Conservation (phyloP, 1,284 basidiomycete genomes). For the Ganoderma lingzhi region DNA sequence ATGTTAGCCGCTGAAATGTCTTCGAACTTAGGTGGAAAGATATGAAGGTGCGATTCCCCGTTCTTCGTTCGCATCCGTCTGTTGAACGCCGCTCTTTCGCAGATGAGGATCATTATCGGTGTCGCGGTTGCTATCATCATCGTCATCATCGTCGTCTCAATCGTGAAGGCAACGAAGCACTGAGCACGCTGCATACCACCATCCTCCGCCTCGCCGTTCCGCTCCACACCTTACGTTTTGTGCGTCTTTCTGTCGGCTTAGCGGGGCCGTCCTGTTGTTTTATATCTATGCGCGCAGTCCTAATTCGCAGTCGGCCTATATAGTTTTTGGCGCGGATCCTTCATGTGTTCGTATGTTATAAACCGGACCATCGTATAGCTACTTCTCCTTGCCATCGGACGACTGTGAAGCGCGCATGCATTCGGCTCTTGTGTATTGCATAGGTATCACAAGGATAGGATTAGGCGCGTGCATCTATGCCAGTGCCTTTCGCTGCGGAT, state of each 20-base stretch:
- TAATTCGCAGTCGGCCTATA: conserved; percentile 30
- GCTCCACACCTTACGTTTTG: conserved; percentile 26
- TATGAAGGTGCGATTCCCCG: conserved; percentile 77
- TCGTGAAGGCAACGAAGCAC: conserved; percentile 82
- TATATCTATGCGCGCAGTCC: conserved; percentile 34
- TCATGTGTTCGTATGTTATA: conserved; percentile 31
- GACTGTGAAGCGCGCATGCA: not conserved
- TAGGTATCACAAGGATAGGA: not conserved
- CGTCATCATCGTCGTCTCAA: conserved; percentile 92
- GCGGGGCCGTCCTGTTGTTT: conserved; percentile 34
- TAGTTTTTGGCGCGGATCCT: conserved; percentile 25
- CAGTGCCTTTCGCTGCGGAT: not conserved
- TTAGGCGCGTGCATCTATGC: not conserved
- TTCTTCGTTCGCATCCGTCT: not conserved
- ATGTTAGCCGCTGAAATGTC: conserved; percentile 25
- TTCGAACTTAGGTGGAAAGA: conserved; percentile 86
- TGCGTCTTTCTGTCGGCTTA: conserved; percentile 27
- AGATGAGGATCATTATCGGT: conserved; percentile 93
- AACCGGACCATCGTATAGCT: conserved; percentile 28
- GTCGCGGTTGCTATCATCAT: conserved; percentile 89
- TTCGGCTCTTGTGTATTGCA: not conserved
- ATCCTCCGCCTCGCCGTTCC: conserved; percentile 11
- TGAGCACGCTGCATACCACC: conserved; percentile 30
- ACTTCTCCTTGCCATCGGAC: not conserved
- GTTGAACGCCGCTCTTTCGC: conserved; percentile 14